These are phyloP conservation scores for Kwoniella dejecticola DNA, from an alignment of 768 basidiomycete genomes.

Conservation along the genomic window DNA sequence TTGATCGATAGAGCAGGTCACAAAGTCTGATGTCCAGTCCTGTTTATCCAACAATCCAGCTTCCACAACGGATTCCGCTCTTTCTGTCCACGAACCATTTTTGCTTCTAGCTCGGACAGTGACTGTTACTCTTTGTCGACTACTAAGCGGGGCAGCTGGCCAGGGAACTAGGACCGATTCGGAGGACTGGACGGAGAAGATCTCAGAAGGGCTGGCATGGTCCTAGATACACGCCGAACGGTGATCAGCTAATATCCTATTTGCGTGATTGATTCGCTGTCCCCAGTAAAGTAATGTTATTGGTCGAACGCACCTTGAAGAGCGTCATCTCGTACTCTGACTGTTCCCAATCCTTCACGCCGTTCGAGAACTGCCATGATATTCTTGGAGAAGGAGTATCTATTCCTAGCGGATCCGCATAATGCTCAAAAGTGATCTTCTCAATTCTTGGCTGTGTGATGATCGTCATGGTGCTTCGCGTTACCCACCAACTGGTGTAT, in stretches of 20 bases:
- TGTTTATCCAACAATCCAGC: slow-evolving; percentile 6
- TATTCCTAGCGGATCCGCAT: slow-evolving; percentile 15
- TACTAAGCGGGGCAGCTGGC: slow-evolving; percentile 24
- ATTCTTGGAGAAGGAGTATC: slow-evolving; percentile 22
- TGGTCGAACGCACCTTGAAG: not conserved
- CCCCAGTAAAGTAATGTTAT: too few species aligned
- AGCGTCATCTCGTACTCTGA: slow-evolving; percentile 20
- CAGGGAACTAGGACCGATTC: slow-evolving; percentile 30
- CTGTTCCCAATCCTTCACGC: slow-evolving; percentile 28
- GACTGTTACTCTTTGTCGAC: slow-evolving; percentile 21
- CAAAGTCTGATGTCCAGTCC: slow-evolving; percentile 30
- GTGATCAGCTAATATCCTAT: too few species aligned
- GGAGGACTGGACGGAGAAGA: slow-evolving; percentile 17
- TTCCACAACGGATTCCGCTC: slow-evolving; percentile 4
- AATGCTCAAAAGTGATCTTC: slow-evolving; percentile 17
- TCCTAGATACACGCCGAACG: too few species aligned
- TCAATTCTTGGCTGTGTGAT: not conserved
- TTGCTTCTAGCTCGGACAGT: slow-evolving; percentile 14
- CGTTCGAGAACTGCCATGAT: slow-evolving; percentile 28
- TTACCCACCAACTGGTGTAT: not conserved
- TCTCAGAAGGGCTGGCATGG: not conserved
- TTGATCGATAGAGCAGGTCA: not conserved
- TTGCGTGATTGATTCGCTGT: too few species aligned
- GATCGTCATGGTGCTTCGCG: slow-evolving; percentile 1
- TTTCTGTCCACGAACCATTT: slow-evolving; percentile 14